Conservation (phyloP, 2,329 filamentous ascomycete species). For the Xylaria sp. region DNA sequence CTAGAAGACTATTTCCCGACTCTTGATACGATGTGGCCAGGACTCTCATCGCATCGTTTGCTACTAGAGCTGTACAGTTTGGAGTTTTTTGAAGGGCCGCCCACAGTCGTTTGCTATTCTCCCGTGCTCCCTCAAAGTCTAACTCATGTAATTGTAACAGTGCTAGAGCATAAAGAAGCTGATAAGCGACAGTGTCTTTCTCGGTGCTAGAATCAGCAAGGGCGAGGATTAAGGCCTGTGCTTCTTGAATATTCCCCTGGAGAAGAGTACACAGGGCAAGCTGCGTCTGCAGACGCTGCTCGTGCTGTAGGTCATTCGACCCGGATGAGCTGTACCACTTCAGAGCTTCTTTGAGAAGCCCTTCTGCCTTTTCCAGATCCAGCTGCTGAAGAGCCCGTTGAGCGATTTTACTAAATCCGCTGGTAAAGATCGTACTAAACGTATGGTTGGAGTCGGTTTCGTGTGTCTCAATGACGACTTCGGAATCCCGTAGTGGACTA, state of each 20-base stretch:
- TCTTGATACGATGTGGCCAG: conserved; percentile 36
- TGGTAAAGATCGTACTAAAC: conserved; percentile 33
- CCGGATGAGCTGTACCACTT: conserved; percentile 35
- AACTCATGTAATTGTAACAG: conserved; percentile 35
- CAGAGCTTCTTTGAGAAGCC: conserved; percentile 33
- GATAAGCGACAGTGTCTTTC: conserved; percentile 24
- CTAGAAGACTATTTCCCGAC: conserved; percentile 33
- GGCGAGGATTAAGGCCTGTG: conserved; percentile 28
- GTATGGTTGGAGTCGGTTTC: conserved; percentile 20
- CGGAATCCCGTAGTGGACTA: background rate
- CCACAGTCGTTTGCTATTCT: conserved; percentile 36
- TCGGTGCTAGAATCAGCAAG: conserved; percentile 22
- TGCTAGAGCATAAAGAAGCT: conserved; percentile 35
- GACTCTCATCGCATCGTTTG: conserved; percentile 35
- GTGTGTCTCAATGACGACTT: conserved; percentile 3
- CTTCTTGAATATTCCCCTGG: conserved; percentile 31
- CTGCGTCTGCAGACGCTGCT: conserved; percentile 33
- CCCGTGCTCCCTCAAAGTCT: conserved; percentile 34
- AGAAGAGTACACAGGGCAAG: conserved; percentile 36
- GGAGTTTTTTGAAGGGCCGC: conserved; percentile 30
- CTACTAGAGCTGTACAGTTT: conserved; percentile 17
- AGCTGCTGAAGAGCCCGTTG: conserved; percentile 36
- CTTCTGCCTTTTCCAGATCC: conserved; percentile 33
- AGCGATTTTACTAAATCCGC: conserved; percentile 37
- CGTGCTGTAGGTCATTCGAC: conserved; percentile 30